phyloP scores from a whole-genome alignment of 1,284 basidiomycete genomes.

The Cutaneotrichosporon curvatum region DNA sequence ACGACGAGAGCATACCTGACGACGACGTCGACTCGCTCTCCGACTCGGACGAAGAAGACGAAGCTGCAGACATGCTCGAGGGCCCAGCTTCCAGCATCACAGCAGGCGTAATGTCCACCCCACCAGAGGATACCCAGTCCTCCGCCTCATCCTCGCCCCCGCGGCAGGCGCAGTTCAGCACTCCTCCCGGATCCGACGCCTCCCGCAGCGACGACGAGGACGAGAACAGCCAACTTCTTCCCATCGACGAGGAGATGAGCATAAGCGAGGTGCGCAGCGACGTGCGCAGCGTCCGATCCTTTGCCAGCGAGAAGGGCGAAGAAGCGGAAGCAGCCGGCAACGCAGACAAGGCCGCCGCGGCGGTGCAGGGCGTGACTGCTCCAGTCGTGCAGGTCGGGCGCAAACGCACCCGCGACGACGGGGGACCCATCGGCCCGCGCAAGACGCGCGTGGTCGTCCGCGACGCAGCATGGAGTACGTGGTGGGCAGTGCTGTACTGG shows the following conservation, averaged over 20 bases:
- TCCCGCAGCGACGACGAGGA: background rate
- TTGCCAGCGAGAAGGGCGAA: background rate
- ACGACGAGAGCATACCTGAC: slow-evolving; percentile 24
- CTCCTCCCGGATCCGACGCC: slow-evolving; percentile 1
- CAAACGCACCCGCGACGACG: slow-evolving; percentile 5
- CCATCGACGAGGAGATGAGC: slow-evolving; percentile 9
- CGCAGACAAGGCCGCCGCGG: background rate
- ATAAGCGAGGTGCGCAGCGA: background rate
- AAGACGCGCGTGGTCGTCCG: slow-evolving; percentile 61
- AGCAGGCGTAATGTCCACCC: background rate
- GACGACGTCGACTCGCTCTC: slow-evolving; percentile 32
- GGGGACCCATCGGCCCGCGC: slow-evolving; percentile 31
- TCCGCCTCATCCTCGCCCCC: background rate
- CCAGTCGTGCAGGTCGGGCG: background rate
- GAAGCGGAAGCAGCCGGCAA: background rate
- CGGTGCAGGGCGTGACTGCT: background rate
- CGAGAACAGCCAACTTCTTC: background rate
- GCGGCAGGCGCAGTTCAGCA: background rate
- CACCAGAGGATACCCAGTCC: too few relatives aligned
- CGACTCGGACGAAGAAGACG: slow-evolving; percentile 45
- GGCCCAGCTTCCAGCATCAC: background rate
- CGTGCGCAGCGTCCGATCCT: background rate
- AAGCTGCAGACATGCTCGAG: slow-evolving; percentile 18
- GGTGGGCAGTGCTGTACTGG: slow-evolving; percentile 74
- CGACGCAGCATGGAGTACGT: slow-evolving; percentile 75